Evolutionary conservation across 495 filamentous ascomycete genomes (phyloP), one percentile per base, ranked within the genome.

Genomic region (Copromyces sp.): DNA sequence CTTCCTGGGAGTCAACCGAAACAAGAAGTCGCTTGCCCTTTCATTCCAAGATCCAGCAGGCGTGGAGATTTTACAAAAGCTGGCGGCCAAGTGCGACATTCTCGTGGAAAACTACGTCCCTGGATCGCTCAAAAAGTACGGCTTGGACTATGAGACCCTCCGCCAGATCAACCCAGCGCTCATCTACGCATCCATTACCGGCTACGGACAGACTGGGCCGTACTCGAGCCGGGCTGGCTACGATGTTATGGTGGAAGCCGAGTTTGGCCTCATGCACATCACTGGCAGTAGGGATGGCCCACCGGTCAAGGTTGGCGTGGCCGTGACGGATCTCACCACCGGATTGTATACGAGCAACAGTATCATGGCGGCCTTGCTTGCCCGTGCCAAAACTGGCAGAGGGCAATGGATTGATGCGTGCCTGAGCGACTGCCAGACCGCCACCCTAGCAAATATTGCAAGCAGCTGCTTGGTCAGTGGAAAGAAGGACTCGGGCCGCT

Each of bases 231-330:
- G 96, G 8, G 94, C 95, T 9, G 95, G 95, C 12, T 99, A 99
- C 84, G 95, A 99, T 81, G 96, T 99, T 72, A 98, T 99, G 94
- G 96, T 99, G 0, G 95, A 99, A 82, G 96, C 95, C 53, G 95
- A 98, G 81, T 93, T 99, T 84, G 95, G 95, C 6, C 78, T 99
- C 71, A 99, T 99, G 95, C 96, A 99, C 79, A 98, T 99, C 71
- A 99, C 95, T 0, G 95, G 95, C 12, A 85, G 86, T 53, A 83
- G 93, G 75, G 93, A 97, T 72, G 93, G 95, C 0, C 92, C 94
- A 3, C 96, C 96, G 0, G 96, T 97, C 16, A 99, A 99, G 82
- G 95, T 99, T 3, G 95, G 95, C 5, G 95, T 98, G 16, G 95
- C 95, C 7, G 95, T 98, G 8, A 99, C 96, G 0, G 95, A 99